These are phyloP conservation scores for Diaporthe ilicicola DNA, from an alignment of 2,329 filamentous ascomycete species.

Conservation along the genomic window DNA sequence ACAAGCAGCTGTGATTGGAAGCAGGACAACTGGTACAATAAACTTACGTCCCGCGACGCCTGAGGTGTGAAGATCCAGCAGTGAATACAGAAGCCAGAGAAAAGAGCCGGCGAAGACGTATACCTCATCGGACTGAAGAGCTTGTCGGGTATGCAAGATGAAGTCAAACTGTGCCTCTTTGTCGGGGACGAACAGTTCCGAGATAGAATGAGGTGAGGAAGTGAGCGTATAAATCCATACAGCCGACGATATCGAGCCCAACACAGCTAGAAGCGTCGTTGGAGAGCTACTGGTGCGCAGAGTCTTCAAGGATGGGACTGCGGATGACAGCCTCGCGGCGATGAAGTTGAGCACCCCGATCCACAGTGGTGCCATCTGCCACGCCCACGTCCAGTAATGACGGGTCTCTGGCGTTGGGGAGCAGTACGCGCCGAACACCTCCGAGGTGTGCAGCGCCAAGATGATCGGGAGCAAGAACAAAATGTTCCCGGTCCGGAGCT, in stretches of 20 bases:
- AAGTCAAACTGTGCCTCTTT: not conserved
- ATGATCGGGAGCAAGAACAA: not conserved
- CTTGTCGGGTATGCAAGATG: not conserved
- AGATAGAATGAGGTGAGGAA: not conserved
- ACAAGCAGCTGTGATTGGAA: not conserved
- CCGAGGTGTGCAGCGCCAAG: not conserved
- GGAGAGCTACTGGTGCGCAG: not conserved
- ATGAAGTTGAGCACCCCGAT: not conserved
- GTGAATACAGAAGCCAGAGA: not conserved
- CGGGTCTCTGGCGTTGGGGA: not conserved
- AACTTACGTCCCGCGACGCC: not conserved
- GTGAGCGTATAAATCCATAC: not conserved
- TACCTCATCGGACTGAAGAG: not conserved
- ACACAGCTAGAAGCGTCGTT: not conserved
- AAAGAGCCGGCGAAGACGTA: not conserved
- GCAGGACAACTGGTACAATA: not conserved
- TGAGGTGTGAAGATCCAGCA: not conserved
- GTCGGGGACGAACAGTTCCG: not conserved
- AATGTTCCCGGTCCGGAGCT: not conserved
- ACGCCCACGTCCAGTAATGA: not conserved
- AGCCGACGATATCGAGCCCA: not conserved
- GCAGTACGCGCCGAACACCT: not conserved
- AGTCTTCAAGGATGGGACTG: not conserved
- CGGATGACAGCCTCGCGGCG: not conserved
- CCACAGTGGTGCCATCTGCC: not conserved